A percentile compares a stretch with the other conserved stretches of the same genome.
Conservation (phyloP, 1,284 basidiomycete genomes). For the Sanghuangporus weigelae region DNA sequence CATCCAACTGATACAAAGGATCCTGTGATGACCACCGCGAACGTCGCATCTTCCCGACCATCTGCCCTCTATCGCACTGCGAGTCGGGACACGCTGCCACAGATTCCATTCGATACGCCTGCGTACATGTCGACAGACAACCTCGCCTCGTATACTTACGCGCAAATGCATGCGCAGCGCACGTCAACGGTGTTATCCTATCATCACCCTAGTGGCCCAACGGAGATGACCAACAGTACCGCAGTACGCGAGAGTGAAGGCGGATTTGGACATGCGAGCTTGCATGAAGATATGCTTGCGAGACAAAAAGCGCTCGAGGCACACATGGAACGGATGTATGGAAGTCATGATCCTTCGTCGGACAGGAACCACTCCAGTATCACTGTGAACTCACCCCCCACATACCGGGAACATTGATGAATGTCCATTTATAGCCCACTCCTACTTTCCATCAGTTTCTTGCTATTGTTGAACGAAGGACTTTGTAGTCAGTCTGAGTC, state of each 20-base stretch:
- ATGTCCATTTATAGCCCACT: not conserved
- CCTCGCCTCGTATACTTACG: not conserved
- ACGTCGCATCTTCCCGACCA: not conserved
- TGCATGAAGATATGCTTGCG: conserved; percentile 11
- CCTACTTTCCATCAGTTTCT: not conserved
- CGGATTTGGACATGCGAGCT: not conserved
- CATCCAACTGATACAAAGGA: conserved; percentile 1
- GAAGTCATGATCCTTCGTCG: not conserved
- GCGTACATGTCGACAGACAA: conserved; percentile 3
- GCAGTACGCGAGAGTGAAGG: not conserved
- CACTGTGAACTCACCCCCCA: not conserved
- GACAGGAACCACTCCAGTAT: not conserved
- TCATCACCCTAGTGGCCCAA: not conserved
- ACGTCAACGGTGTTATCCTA: conserved; percentile 4
- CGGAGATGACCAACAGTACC: not conserved
- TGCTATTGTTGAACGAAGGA: not conserved
- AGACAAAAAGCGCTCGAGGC: conserved; percentile 15
- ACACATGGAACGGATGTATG: not conserved
- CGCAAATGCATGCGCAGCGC: not conserved
- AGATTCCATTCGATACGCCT: not conserved
- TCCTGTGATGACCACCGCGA: not conserved
- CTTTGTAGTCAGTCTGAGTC: not conserved
- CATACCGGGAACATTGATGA: conserved; percentile 7
- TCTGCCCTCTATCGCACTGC: not conserved
- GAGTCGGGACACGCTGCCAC: not conserved